Evolutionary conservation across 805 yeast species (phyloP).

Genomic region (Brettanomyces custersianus): DNA sequence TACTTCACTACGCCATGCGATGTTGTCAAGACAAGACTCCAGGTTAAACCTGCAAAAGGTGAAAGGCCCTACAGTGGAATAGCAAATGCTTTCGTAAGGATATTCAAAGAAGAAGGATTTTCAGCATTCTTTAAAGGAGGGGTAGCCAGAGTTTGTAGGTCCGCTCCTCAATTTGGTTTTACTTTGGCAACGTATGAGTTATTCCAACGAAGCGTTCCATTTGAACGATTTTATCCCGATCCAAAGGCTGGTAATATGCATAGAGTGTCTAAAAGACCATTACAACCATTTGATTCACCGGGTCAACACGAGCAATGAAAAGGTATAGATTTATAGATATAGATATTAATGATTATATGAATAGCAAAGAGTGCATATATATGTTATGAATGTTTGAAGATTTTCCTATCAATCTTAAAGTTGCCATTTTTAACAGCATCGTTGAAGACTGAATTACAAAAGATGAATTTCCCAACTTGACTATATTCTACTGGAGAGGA

Average conservation of each 20-base stretch:
- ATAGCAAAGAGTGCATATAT: too few species aligned
- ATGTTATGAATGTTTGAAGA: neutral
- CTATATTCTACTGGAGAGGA: constrained; percentile 6
- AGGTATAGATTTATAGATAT: too few species aligned
- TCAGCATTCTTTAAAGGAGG: constrained; percentile 94
- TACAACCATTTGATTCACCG: constrained; percentile 16
- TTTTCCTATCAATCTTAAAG: constrained; percentile 7
- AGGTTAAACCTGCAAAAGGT: constrained; percentile 69
- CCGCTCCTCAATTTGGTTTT: constrained; percentile 97
- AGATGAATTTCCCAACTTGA: constrained; percentile 34
- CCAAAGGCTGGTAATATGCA: constrained; percentile 7
- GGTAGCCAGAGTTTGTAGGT: constrained; percentile 85
- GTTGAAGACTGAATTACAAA: constrained; percentile 34
- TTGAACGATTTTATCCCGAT: constrained; percentile 32
- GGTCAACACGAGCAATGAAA: too few species aligned
- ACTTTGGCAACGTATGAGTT: constrained; percentile 96
- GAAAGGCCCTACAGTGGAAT: constrained; percentile 74
- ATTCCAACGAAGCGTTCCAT: constrained; percentile 71
- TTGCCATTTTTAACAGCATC: constrained; percentile 19
- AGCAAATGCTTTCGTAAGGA: constrained; percentile 64
- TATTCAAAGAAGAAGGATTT: constrained; percentile 74
- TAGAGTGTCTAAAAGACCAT: constrained; percentile 12
- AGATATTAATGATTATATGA: too few species aligned
- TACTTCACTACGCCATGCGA: constrained; percentile 94
- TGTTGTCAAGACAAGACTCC: constrained; percentile 91